phyloP scores from a whole-genome alignment of 1,284 basidiomycete species.

The Mycena citricolor region DNA sequence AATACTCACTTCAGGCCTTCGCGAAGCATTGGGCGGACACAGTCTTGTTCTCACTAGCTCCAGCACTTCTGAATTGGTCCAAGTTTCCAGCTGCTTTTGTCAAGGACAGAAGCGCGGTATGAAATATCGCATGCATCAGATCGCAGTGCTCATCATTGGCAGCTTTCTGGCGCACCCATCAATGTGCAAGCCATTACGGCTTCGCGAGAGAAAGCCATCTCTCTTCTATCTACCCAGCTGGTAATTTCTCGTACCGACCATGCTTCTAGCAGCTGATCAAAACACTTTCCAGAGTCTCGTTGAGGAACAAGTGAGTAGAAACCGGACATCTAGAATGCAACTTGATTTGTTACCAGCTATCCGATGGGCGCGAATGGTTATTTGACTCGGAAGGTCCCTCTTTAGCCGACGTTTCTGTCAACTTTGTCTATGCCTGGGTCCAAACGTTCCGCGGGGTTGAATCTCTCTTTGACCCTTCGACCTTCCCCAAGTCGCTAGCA shows the following conservation, averaged over 20 bases:
- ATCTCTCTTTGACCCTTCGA: constrained; percentile 36
- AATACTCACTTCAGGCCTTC: constrained; percentile 30
- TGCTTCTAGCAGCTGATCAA: too few species aligned
- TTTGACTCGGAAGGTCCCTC: constrained; percentile 52
- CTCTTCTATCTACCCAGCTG: constrained; percentile 41
- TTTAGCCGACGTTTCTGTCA: constrained; percentile 50
- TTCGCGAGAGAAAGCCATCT: constrained; percentile 33
- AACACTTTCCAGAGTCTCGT: constrained; percentile 9
- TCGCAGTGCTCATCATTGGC: not conserved
- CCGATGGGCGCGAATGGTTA: constrained; percentile 52
- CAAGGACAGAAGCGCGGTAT: constrained; percentile 45
- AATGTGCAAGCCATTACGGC: constrained; percentile 36
- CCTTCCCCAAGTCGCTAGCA: constrained; percentile 42
- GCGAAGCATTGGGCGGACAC: constrained; percentile 45
- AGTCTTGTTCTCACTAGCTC: constrained; percentile 41
- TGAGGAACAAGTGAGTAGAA: constrained; percentile 14
- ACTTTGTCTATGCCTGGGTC: constrained; percentile 50
- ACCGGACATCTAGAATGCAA: not conserved
- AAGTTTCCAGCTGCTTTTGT: constrained; percentile 49
- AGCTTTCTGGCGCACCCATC: constrained; percentile 33
- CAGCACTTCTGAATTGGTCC: constrained; percentile 45
- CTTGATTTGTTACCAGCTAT: constrained; percentile 1
- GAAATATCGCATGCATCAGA: constrained; percentile 21
- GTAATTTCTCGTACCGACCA: constrained; percentile 27
- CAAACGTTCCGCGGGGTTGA: constrained; percentile 35